Evolutionary conservation across 768 basidiomycete species (phyloP).

Genomic region (Strobilomyces confusus): DNA sequence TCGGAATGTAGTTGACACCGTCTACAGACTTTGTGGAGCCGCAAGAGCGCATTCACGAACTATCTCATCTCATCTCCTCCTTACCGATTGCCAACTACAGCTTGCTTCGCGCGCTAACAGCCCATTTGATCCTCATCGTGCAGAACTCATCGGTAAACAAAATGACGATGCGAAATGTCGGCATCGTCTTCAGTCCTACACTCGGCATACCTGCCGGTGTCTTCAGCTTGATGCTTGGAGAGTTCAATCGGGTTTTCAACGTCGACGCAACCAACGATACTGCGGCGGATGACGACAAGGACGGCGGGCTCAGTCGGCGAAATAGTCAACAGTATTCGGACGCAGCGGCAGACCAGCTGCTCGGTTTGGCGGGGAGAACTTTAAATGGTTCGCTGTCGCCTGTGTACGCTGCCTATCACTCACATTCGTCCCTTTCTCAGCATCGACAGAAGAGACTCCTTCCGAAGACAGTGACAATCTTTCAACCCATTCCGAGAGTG

Average conservation of each 20-base stretch:
- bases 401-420: not conserved
- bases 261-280: slow-evolving; percentile 45
- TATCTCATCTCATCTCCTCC: slow-evolving; percentile 79
- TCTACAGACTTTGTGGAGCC: slow-evolving; percentile 79
- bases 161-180: slow-evolving; percentile 98
- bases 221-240: slow-evolving; percentile 89
- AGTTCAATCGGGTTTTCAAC: slow-evolving; percentile 92
- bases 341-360: slow-evolving; percentile 76
- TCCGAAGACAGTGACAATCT: slow-evolving; percentile 69
- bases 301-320: slow-evolving; percentile 52
- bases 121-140: slow-evolving; percentile 93
- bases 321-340: slow-evolving; percentile 85
- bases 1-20: slow-evolving; percentile 11
- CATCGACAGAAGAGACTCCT: slow-evolving; percentile 54
- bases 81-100: slow-evolving; percentile 93
- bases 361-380: slow-evolving; percentile 70
- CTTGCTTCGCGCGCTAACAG: slow-evolving; percentile 87
- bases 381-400: slow-evolving; percentile 51
- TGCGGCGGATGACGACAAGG: slow-evolving; percentile 24
- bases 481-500: slow-evolving; percentile 70
- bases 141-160: slow-evolving; percentile 89
- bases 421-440: slow-evolving; percentile 20
- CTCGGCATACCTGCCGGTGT: slow-evolving; percentile 97
- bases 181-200: slow-evolving; percentile 97
- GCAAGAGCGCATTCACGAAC: slow-evolving; percentile 82